Base-by-base conservation (phyloP, 371 early-diverging fungal species). In the Actinomortierella wolfii region DNA sequence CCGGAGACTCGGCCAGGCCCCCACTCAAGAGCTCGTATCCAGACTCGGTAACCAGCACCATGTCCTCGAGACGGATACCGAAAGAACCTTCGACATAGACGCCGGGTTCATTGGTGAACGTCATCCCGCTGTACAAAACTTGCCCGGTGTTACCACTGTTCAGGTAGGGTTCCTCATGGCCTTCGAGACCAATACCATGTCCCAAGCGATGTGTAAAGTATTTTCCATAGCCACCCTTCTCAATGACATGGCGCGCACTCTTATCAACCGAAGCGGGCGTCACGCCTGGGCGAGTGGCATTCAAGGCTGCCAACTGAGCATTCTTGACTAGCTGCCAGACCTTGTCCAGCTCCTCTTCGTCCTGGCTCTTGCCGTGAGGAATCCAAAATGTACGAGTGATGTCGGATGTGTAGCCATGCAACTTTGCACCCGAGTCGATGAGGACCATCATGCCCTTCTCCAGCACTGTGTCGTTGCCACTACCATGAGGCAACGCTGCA, bases 121-220 rank as follows among this genome's bases (percentile, higher is more conserved):
- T 81, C 82, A 85, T 84, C 8, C 87, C 85, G 1, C 79, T 69
- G 2, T 68, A 55, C 20, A 86, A 70, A 2, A 41, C 59, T 3
- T 79, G 77, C 7, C 61, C 70, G 0, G 70, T 70, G 54, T 85
- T 84, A 6, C 84, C 83, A 64, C 73, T 79, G 55, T 83, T 80
- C 77, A 85, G 71, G 49, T 84, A 86, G 18, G 87, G 87, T 28
- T 83, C 81, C 57, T 86, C 87, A 55, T 86, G 87, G 59, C 83
- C 84, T 28, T 84, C 81, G 49, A 80, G 49, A 0, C 87, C 87
- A 18, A 86, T 70, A 0, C 87, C 87, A 71, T 86, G 87, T 1
- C 87, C 87, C 51, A 84, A 41, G 3, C 85, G 79, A 62, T 86
- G 87, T 2, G 82, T 83, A 44, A 86, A 86, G 34, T 68, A 80